These are phyloP conservation scores for Blakeslea trispora DNA, from an alignment of 371 early-diverging fungal genomes.

Conservation along the genomic window DNA sequence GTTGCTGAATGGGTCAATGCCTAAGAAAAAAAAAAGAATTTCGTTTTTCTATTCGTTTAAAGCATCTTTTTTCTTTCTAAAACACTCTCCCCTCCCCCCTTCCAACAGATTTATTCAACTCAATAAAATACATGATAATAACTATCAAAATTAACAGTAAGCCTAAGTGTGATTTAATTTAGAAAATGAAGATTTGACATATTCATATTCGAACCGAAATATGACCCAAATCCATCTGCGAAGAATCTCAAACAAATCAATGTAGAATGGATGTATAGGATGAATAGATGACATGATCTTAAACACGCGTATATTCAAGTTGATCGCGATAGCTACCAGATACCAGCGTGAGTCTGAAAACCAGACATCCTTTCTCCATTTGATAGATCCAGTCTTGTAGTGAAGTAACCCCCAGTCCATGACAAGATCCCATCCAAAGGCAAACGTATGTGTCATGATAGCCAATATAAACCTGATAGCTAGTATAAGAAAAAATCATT, in stretches of 20 bases:
- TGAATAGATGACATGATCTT: constrained; percentile 69
- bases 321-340: constrained; percentile 85
- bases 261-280: constrained; percentile 55
- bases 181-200: constrained; percentile 54
- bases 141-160: too few species aligned
- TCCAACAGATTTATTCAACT: too few species aligned
- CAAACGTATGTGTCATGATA: constrained; percentile 79
- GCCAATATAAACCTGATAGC: constrained; percentile 74
- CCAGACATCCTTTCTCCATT: constrained; percentile 16
- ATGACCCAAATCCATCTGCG: constrained; percentile 93
- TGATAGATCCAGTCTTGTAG: constrained; percentile 56
- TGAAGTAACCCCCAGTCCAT: constrained; percentile 70
- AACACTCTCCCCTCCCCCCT: too few species aligned
- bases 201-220: constrained; percentile 85
- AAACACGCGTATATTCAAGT: constrained; percentile 56
- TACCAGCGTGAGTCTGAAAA: constrained; percentile 68
- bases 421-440: constrained; percentile 65
- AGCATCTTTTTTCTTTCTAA: not conserved
- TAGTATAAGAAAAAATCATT: constrained; percentile 62
- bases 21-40: too few species aligned
- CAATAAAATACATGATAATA: too few species aligned
- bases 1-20: constrained; percentile 84
- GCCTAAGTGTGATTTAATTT: constrained; percentile 31
- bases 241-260: constrained; percentile 79
- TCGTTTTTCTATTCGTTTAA: too few species aligned